phyloP scores from a whole-genome alignment of 1,284 basidiomycete species.

The Pascua guehoae region DNA sequence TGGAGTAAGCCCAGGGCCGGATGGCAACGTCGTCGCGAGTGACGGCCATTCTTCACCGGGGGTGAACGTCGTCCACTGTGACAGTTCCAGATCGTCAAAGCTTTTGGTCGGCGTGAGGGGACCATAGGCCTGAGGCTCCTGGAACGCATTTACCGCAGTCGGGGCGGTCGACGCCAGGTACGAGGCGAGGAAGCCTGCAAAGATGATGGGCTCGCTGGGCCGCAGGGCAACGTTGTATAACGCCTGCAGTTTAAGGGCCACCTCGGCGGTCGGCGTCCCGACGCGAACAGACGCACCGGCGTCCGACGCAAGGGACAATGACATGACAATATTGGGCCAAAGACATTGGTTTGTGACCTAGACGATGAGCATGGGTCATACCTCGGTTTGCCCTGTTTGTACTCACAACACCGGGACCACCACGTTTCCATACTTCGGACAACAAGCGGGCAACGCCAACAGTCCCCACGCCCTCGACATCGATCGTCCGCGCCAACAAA shows the following conservation, averaged over 20 bases:
- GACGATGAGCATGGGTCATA: background rate
- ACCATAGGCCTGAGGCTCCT: conserved; percentile 26
- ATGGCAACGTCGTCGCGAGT: conserved; percentile 14
- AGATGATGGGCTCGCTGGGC: conserved; percentile 38
- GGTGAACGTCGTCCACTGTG: conserved; percentile 41
- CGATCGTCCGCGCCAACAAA: conserved; percentile 32
- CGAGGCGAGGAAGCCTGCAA: conserved; percentile 36
- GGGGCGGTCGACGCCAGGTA: conserved; percentile 15
- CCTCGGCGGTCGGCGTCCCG: conserved; percentile 26
- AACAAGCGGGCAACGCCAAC: conserved; percentile 32
- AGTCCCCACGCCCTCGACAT: conserved; percentile 42
- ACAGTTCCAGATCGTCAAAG: conserved; percentile 27
- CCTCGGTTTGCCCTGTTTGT: background rate
- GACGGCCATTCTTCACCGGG: conserved; percentile 36
- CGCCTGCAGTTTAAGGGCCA: conserved; percentile 33
- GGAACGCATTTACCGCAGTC: conserved; percentile 2
- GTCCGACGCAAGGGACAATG: conserved; percentile 25
- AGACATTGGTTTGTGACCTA: conserved; percentile 36
- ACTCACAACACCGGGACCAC: conserved; percentile 40
- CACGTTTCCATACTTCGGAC: conserved; percentile 42
- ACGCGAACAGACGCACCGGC: conserved; percentile 17
- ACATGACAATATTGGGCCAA: conserved; percentile 40
- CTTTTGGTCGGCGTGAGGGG: conserved; percentile 35
- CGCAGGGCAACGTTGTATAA: conserved; percentile 40
- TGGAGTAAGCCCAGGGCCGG: conserved; percentile 21